Conservation (phyloP, 345 rosid genomes). For the Trapa incisa region DNA sequence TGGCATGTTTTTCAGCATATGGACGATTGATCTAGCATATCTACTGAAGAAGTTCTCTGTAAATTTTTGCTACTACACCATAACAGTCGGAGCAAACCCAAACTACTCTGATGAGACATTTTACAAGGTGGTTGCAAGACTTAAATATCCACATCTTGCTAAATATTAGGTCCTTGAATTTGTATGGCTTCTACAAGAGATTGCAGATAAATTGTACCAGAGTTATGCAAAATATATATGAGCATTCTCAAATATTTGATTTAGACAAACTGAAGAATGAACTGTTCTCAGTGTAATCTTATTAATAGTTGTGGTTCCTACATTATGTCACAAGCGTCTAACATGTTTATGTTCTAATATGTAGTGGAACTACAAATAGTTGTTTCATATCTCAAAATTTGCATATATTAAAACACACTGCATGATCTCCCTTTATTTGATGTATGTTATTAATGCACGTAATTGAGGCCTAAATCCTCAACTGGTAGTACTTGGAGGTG, state of each 20-base stretch:
- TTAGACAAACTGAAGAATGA: background rate
- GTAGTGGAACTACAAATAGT: background rate
- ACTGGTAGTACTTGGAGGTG: background rate
- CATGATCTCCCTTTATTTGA: background rate
- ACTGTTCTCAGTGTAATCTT: background rate
- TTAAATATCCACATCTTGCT: background rate
- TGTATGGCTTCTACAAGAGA: too few relatives aligned
- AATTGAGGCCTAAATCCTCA: background rate
- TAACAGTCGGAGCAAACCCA: slow-evolving; percentile 88
- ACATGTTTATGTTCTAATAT: background rate
- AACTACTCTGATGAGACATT: slow-evolving; percentile 65
- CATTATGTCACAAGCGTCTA: background rate
- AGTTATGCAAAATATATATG: background rate
- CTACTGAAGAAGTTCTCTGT: slow-evolving; percentile 59
- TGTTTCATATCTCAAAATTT: background rate
- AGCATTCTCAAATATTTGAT: background rate
- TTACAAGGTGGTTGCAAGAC: slow-evolving; percentile 51
- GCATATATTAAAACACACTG: background rate
- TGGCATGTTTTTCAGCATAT: slow-evolving; percentile 49
- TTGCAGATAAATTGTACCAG: background rate
- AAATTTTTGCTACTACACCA: slow-evolving; percentile 70
- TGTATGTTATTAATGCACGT: background rate
- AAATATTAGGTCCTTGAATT: background rate
- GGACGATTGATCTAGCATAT: slow-evolving; percentile 90
- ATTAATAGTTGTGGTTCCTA: background rate